Evolutionary conservation across 169 alveolate species (phyloP).

Genomic region (Theileria annulata): DNA sequence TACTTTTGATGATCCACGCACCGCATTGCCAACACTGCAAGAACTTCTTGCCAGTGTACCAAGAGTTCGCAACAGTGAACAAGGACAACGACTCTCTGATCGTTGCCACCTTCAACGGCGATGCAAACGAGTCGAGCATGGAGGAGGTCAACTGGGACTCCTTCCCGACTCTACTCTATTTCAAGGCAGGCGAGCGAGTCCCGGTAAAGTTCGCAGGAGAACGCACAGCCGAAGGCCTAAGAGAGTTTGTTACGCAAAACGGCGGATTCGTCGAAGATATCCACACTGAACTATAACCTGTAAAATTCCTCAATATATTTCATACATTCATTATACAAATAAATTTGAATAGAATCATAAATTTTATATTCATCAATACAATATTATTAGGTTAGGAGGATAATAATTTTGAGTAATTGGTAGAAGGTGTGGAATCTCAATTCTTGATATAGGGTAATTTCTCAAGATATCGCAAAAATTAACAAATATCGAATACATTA

Average conservation of each 20-base stretch:
- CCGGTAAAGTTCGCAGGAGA: constrained; percentile 74
- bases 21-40: constrained; percentile 82
- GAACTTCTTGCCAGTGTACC: constrained; percentile 73
- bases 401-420: background rate
- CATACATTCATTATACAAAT: background rate
- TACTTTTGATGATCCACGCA: constrained; percentile 74
- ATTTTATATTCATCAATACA: too few species aligned
- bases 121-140: constrained; percentile 74
- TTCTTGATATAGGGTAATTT: background rate
- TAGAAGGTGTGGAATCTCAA: background rate
- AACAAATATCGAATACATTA: background rate
- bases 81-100: constrained; percentile 65
- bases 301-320: background rate
- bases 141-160: constrained; percentile 77
- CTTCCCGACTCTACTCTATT: constrained; percentile 75
- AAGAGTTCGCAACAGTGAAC: constrained; percentile 68
- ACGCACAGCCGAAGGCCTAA: constrained; percentile 72
- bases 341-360: background rate
- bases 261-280: constrained; percentile 43
- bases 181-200: constrained; percentile 70
- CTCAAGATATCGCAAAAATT: background rate
- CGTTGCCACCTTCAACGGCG: constrained; percentile 76
- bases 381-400: background rate
- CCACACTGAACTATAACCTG: constrained; percentile 40
- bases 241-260: constrained; percentile 65